A percentile compares a stretch with the other conserved stretches of the same genome.
Evolutionary conservation across 2,329 filamentous ascomycete genomes (phyloP).

Genomic region (Graphilbum ipis-grandicollis): DNA sequence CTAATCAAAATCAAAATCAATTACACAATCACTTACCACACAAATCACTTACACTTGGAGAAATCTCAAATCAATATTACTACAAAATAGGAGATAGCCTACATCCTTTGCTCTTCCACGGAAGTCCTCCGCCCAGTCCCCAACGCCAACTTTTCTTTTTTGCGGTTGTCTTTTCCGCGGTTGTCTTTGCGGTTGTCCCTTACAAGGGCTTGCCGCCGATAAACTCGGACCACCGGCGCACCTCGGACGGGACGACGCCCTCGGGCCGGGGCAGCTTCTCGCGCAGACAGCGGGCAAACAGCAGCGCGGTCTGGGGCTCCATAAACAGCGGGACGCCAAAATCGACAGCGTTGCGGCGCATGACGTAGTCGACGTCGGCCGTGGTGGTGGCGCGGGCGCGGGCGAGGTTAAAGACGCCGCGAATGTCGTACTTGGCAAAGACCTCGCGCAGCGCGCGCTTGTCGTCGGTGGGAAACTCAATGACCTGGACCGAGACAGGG

Average conservation of each 20-base stretch:
- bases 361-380: slow-evolving; percentile 90
- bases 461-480: slow-evolving; percentile 92
- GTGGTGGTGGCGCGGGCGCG: slow-evolving; percentile 67
- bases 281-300: slow-evolving; percentile 94
- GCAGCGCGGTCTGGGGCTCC: slow-evolving; percentile 85
- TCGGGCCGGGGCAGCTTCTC: slow-evolving; percentile 83
- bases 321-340: slow-evolving; percentile 97
- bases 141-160: too few species aligned
- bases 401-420: slow-evolving; percentile 89
- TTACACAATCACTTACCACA: too few species aligned
- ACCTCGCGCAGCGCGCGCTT: slow-evolving; percentile 90
- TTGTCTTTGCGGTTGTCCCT: slow-evolving; percentile 6
- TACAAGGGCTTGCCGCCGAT: slow-evolving; percentile 72
- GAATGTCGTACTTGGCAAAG: slow-evolving; percentile 93
- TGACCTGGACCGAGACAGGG: slow-evolving; percentile 62
- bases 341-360: slow-evolving; percentile 95
- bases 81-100: too few species aligned
- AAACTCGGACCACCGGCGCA: slow-evolving; percentile 90
- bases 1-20: too few species aligned
- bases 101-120: too few species aligned
- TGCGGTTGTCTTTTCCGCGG: too few species aligned
- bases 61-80: too few species aligned
- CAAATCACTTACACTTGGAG: too few species aligned
- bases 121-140: too few species aligned
- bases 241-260: slow-evolving; percentile 80